These are phyloP conservation scores for Aspergillus fumigatiaffinis DNA, from an alignment of 2,329 filamentous ascomycete genomes.

Conservation along the genomic window DNA sequence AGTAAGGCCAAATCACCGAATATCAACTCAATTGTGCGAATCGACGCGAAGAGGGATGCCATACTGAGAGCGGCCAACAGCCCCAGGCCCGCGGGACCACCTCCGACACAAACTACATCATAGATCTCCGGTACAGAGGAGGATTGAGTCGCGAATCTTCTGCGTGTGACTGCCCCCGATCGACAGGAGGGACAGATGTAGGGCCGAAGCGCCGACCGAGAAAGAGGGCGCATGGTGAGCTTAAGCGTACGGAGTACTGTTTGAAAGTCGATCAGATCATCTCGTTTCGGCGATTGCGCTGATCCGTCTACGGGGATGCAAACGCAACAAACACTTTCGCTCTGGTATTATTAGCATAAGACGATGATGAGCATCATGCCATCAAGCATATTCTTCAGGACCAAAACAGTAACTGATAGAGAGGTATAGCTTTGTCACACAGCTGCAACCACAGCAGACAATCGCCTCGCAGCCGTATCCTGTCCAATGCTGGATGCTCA, in stretches of 20 bases:
- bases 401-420: neutral
- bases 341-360: neutral
- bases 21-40: neutral
- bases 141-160: slow-evolving; percentile 33
- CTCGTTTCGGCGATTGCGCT: neutral
- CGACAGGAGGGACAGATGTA: slow-evolving; percentile 42
- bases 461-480: neutral
- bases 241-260: slow-evolving; percentile 9
- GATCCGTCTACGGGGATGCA: slow-evolving; percentile 8
- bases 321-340: slow-evolving; percentile 19
- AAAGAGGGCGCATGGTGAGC: slow-evolving; percentile 33
- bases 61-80: slow-evolving; percentile 72
- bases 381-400: neutral
- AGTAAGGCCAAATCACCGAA: neutral
- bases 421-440: neutral
- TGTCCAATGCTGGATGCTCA: neutral
- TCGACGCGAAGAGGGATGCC: slow-evolving; percentile 18
- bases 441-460: neutral
- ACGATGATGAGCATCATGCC: neutral
- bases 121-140: slow-evolving; percentile 65
- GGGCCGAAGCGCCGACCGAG: slow-evolving; percentile 29
- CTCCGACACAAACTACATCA: slow-evolving; percentile 88
- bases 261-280: slow-evolving; percentile 7
- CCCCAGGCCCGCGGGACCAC: slow-evolving; percentile 83
- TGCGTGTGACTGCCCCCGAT: slow-evolving; percentile 21